Evolutionary conservation across 495 filamentous ascomycete genomes (phyloP).

Genomic region (Articulospora tetracladia): DNA sequence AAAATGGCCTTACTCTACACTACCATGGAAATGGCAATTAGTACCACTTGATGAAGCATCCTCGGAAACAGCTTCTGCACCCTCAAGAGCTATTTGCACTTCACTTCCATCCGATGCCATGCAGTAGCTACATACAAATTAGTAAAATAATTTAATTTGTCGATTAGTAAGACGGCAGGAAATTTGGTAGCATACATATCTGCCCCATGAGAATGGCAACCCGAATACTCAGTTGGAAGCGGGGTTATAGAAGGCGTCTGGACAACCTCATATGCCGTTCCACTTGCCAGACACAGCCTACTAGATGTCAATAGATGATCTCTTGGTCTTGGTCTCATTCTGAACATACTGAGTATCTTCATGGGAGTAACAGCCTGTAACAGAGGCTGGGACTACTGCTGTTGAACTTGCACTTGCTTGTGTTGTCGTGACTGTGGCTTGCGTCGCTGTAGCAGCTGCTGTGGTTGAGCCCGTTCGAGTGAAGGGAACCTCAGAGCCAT

Average conservation of each 20-base stretch:
- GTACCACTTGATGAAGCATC: slow-evolving; percentile 26
- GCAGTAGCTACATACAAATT: too few species aligned
- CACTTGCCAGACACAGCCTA: slow-evolving; percentile 37
- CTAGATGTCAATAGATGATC: neutral
- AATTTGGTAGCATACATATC: slow-evolving; percentile 23
- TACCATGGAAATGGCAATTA: slow-evolving; percentile 64
- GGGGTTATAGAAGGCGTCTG: slow-evolving; percentile 40
- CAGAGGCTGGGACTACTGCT: neutral
- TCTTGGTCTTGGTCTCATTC: neutral
- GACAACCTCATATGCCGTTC: slow-evolving; percentile 37
- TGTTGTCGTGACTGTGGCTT: slow-evolving; percentile 21
- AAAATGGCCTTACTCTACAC: slow-evolving; percentile 46
- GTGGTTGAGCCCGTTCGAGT: slow-evolving; percentile 14
- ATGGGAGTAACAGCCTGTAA: slow-evolving; percentile 40
- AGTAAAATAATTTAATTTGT: too few species aligned
- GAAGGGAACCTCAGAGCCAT: slow-evolving; percentile 17
- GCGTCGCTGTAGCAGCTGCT: slow-evolving; percentile 6
- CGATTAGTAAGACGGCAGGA: too few species aligned
- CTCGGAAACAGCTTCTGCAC: slow-evolving; percentile 11
- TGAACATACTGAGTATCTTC: slow-evolving; percentile 29
- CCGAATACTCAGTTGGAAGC: slow-evolving; percentile 43
- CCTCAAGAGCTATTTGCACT: slow-evolving; percentile 25
- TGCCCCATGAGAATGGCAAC: slow-evolving; percentile 44
- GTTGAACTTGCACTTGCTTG: neutral
- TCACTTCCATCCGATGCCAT: slow-evolving; percentile 44